Evolutionary conservation across 2,329 filamentous ascomycete genomes (phyloP).

Genomic region (Diaporthe aspalathi): DNA sequence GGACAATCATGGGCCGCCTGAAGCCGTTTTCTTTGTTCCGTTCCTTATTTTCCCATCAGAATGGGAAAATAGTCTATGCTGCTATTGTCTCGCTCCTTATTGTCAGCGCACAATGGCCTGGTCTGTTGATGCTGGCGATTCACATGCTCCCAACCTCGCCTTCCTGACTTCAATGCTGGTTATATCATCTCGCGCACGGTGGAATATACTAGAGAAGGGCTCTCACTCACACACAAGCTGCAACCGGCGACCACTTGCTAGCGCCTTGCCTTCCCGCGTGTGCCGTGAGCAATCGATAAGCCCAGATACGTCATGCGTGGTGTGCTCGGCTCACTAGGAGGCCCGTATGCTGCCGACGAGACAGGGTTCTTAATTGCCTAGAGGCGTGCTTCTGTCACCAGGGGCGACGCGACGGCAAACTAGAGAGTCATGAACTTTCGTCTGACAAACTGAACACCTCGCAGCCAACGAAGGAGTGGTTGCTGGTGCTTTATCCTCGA

Average conservation of each 20-base stretch:
- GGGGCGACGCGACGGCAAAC: background rate
- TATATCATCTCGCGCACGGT: background rate
- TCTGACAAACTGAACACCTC: background rate
- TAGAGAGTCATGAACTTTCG: background rate
- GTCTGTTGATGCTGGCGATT: background rate
- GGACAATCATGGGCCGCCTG: conserved; percentile 10
- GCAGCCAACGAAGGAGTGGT: background rate
- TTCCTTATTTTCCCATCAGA: background rate
- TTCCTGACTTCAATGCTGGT: too few species aligned
- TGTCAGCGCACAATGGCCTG: background rate
- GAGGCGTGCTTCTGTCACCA: conserved; percentile 11
- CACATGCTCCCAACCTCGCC: background rate
- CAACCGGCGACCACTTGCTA: conserved; percentile 19
- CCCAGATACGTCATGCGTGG: conserved; percentile 19
- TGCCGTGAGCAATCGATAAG: conserved; percentile 25
- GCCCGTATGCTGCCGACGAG: background rate
- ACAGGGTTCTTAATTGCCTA: conserved; percentile 25
- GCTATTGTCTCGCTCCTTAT: background rate
- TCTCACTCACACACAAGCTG: conserved; percentile 17
- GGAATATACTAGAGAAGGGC: conserved; percentile 1
- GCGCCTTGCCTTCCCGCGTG: conserved; percentile 21
- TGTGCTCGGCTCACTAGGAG: conserved; percentile 21
- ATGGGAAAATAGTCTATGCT: background rate
- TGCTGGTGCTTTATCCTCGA: background rate
- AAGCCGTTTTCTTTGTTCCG: conserved; percentile 4